Conservation (phyloP, 2,329 filamentous ascomycete genomes). For the Nigrograna mackinnonii region DNA sequence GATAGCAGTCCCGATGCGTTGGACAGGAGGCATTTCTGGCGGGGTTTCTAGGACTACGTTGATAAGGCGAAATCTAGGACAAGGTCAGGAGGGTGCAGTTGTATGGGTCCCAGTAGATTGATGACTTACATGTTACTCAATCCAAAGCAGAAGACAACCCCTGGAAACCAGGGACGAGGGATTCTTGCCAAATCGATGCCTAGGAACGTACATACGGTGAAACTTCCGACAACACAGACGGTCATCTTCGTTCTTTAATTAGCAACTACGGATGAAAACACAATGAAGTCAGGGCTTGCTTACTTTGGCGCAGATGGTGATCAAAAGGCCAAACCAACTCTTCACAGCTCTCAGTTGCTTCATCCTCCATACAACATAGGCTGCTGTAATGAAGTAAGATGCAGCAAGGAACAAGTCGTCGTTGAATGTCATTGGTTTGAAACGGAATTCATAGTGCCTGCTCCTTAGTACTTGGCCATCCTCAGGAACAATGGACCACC, state of each 20-base stretch:
- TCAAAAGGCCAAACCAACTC: constrained; percentile 71
- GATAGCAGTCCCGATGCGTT: constrained; percentile 73
- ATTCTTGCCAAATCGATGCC: constrained; percentile 76
- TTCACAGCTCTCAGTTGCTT: constrained; percentile 75
- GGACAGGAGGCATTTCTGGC: constrained; percentile 68
- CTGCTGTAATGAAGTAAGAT: constrained; percentile 65
- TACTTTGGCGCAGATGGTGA: constrained; percentile 70
- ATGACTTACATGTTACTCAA: constrained; percentile 68
- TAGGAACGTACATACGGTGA: constrained; percentile 76
- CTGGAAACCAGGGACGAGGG: constrained; percentile 73
- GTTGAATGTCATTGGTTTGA: constrained; percentile 70
- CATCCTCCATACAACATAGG: constrained; percentile 70
- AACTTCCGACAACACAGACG: constrained; percentile 76
- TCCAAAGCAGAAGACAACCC: constrained; percentile 76
- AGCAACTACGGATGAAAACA: constrained; percentile 7
- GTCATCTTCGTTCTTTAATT: constrained; percentile 50
- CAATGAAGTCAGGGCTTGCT: constrained; percentile 4
- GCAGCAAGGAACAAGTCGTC: constrained; percentile 67
- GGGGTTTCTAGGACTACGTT: constrained; percentile 76
- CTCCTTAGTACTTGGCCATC: constrained; percentile 59
- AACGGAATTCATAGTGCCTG: constrained; percentile 77
- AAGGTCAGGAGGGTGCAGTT: background rate
- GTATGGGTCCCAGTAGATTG: no score
- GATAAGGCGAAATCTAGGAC: constrained; percentile 66
- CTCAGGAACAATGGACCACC: constrained; percentile 69